Evolutionary conservation across 192 early-diverging fungal genomes (phyloP), one percentile per base, ranked within the genome.

Genomic region (Cladochytrium replicatum): DNA sequence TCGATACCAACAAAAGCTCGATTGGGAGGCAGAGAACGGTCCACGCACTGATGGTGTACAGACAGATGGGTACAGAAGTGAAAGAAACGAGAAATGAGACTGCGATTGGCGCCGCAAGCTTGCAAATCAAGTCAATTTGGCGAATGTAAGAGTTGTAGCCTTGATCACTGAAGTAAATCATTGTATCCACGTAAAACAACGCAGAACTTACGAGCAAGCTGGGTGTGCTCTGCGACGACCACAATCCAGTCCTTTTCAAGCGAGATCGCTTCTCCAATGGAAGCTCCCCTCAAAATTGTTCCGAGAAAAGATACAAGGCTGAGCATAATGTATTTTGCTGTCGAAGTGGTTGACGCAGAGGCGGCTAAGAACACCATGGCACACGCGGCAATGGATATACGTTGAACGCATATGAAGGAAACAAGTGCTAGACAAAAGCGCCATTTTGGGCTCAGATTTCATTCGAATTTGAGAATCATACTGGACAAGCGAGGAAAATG

Each of bases 231-330:
- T 1, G 49, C 50, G n/a, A 69, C 19, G 9, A 64, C 62, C 5
- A 63, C 58, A 8, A 54, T 60, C 70, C 70, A 72, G 37, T 66
- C 66, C 32, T 59, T 64, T 43, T 69, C 66, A 27, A 72, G 48
- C 0, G 62, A 27, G 37, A 72, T 68, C 5, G 48, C 50, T 17
- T 44, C 48, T 15, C 47, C 57, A 11, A 61, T 54, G 49, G 62
- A 65, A 29, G 58, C 59, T n/a, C 61, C 40, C 23, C 55, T 39
- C 28, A 56, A 52, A 7, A 63, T 26, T 5, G 58, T 38, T 6
- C 70, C 70, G 6, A 48, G 30, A 1, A 53, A 7, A 19, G 43
- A 46, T 5, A 56, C 48, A 11, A 15, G 15, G 3, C 21, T 43
- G 32, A 60, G 60, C n/a, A 19, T 21, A 8, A 31, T 11, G 28